A percentile compares a stretch with the other conserved stretches of the same genome.
These are phyloP conservation scores for Globisporangium parvum DNA, from an alignment of 352 stramenopile species.

Conservation along the genomic window DNA sequence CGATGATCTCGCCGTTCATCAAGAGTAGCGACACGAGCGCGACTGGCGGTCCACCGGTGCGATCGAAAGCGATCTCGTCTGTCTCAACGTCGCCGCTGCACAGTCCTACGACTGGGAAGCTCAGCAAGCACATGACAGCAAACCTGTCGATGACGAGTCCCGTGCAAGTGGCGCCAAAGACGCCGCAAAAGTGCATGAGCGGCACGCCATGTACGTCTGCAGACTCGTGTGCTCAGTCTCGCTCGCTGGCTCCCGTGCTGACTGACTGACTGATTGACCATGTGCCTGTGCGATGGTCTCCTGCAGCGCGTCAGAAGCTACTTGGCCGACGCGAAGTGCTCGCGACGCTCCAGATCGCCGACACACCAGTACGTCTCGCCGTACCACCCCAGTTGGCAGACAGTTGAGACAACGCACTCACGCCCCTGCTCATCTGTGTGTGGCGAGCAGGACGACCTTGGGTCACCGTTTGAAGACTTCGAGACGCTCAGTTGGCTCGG, in stretches of 20 bases:
- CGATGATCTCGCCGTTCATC: constrained; percentile 12
- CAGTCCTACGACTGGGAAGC: constrained; percentile 29
- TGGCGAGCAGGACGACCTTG: constrained; percentile 7
- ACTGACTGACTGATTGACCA: neutral
- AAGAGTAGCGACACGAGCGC: constrained; percentile 8
- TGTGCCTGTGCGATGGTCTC: neutral
- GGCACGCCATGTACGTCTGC: constrained; percentile 9
- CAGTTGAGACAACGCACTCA: neutral
- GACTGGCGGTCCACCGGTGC: neutral
- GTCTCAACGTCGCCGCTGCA: constrained; percentile 23
- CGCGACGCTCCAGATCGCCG: constrained; percentile 17
- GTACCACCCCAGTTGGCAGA: too few relatives aligned
- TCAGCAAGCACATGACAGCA: constrained; percentile 29
- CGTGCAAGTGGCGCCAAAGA: constrained; percentile 4
- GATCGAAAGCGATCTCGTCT: constrained; percentile 5
- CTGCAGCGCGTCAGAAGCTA: constrained; percentile 11
- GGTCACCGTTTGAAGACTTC: constrained; percentile 39
- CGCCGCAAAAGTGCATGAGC: constrained; percentile 6
- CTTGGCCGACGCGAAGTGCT: constrained; percentile 23
- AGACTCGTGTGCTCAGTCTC: neutral
- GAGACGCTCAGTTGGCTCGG: constrained; percentile 59
- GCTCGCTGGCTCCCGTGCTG: neutral
- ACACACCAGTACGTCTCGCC: constrained; percentile 15
- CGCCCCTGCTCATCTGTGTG: neutral
- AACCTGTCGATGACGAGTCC: constrained; percentile 40